These are phyloP conservation scores for Sphagnum magellanicum DNA, from an alignment of 228 moss, liverwort and hornwort genomes.

Conservation along the genomic window DNA sequence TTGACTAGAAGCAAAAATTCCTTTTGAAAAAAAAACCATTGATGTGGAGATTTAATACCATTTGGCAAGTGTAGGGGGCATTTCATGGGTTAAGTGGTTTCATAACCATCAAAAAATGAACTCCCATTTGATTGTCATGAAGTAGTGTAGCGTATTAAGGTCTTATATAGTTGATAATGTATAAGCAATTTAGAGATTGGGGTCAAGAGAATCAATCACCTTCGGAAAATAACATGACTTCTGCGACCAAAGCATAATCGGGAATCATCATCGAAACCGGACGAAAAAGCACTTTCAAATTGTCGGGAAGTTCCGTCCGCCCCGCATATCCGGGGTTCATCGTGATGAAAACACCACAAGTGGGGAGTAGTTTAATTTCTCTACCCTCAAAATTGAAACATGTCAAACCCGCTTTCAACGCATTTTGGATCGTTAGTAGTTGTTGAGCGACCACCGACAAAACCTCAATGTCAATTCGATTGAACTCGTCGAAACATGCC, in stretches of 20 bases:
- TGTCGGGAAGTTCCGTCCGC: slow-evolving; percentile 74
- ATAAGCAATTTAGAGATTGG: too few species aligned
- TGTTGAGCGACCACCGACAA: slow-evolving; percentile 86
- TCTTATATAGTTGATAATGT: too few species aligned
- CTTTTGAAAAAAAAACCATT: too few species aligned
- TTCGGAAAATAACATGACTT: slow-evolving; percentile 89
- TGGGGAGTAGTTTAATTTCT: slow-evolving; percentile 62
- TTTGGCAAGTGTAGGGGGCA: too few species aligned
- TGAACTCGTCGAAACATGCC: slow-evolving; percentile 93
- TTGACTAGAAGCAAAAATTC: too few species aligned
- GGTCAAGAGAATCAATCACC: slow-evolving; percentile 9
- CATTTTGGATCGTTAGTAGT: slow-evolving; percentile 83
- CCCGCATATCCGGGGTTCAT: slow-evolving; percentile 95
- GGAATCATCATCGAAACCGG: slow-evolving; percentile 96
- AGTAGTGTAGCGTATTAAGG: too few species aligned
- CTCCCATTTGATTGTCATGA: too few species aligned
- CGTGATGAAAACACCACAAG: slow-evolving; percentile 84
- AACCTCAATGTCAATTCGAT: slow-evolving; percentile 90
- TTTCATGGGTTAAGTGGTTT: too few species aligned
- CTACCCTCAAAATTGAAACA: slow-evolving; percentile 82
- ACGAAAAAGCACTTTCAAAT: slow-evolving; percentile 76
- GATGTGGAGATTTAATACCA: too few species aligned
- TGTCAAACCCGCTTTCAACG: slow-evolving; percentile 57
- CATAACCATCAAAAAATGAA: too few species aligned
- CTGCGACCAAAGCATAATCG: slow-evolving; percentile 78